A percentile compares a stretch with the other conserved stretches of the same genome.
These are phyloP conservation scores for Paraphaeosphaeria sporulosa DNA, from an alignment of 2,329 filamentous ascomycete species.

Conservation along the genomic window DNA sequence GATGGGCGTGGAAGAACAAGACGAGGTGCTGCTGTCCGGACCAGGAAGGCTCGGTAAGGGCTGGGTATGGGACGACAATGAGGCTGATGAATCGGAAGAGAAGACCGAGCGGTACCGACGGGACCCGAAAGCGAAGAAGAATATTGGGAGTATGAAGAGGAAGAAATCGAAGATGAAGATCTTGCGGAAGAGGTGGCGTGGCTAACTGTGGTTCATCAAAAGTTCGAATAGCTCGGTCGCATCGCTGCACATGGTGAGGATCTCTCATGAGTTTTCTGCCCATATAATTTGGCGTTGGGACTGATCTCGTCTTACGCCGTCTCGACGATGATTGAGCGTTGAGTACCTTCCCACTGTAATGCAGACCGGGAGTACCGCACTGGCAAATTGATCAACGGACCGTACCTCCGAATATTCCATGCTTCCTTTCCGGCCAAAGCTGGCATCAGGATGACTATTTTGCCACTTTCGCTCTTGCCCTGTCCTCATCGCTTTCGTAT, in stretches of 20 bases:
- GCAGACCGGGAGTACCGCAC: background rate
- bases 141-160: background rate
- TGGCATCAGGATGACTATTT: background rate
- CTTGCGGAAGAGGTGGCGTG: background rate
- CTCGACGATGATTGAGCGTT: no score
- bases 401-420: background rate
- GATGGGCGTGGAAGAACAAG: background rate
- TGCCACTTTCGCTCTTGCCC: background rate
- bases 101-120: background rate
- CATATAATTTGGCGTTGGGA: no score
- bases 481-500: slow-evolving; percentile 6
- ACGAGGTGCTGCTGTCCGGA: background rate
- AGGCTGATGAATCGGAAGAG: background rate
- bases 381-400: background rate
- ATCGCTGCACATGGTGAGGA: no score
- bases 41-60: background rate
- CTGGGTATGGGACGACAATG: background rate
- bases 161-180: background rate
- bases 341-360: background rate
- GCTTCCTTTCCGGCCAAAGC: background rate
- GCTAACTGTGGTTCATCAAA: background rate
- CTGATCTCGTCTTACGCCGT: no score
- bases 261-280: no score
- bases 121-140: background rate
- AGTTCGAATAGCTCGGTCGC: background rate